These are phyloP conservation scores for Hansenula lynferdii DNA, from an alignment of 1,139 yeast species.

Conservation along the genomic window DNA sequence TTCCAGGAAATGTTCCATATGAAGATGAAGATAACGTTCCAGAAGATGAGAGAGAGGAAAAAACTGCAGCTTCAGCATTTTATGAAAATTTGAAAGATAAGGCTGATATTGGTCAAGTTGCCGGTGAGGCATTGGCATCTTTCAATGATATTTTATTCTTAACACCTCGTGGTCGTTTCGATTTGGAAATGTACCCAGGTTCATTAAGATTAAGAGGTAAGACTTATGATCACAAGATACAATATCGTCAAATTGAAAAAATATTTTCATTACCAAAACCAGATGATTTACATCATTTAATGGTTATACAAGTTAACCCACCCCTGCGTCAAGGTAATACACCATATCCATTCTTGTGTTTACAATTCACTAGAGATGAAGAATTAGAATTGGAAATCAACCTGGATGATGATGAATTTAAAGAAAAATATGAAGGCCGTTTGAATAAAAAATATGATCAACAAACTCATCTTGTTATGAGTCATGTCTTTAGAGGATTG, in stretches of 20 bases:
- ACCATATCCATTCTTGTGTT: conserved; percentile 84
- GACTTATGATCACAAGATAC: conserved; percentile 95
- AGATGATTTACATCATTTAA: conserved; percentile 85
- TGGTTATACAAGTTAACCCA: conserved; percentile 90
- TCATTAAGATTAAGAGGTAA: conserved; percentile 94
- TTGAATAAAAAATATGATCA: conserved; percentile 74
- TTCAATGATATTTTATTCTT: conserved; percentile 88
- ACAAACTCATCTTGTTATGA: conserved; percentile 81
- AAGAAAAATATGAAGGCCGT: conserved; percentile 70
- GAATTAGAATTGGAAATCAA: conserved; percentile 89
- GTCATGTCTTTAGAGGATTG: conserved; percentile 86
- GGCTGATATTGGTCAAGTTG: conserved; percentile 95
- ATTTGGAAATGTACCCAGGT: conserved; percentile 86
- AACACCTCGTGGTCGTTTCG: conserved; percentile 98
- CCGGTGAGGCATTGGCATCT: conserved; percentile 96
- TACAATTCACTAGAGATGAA: conserved; percentile 87
- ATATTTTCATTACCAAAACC: conserved; percentile 91
- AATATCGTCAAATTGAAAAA: conserved; percentile 85
- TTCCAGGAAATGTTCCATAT: conserved; percentile 72
- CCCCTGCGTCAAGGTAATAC: conserved; percentile 96
- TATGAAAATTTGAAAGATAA: conserved; percentile 89
- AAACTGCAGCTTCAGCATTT: conserved; percentile 76
- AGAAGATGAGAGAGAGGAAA: conserved; percentile 46
- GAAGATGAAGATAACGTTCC: conserved; percentile 36
- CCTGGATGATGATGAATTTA: conserved; percentile 76